Percentiles rank a stretch among this genome's conserved stretches.
Evolutionary conservation across 1,284 basidiomycete species (phyloP).

Genomic region (Cutaneotrichosporon cavernicola): DNA sequence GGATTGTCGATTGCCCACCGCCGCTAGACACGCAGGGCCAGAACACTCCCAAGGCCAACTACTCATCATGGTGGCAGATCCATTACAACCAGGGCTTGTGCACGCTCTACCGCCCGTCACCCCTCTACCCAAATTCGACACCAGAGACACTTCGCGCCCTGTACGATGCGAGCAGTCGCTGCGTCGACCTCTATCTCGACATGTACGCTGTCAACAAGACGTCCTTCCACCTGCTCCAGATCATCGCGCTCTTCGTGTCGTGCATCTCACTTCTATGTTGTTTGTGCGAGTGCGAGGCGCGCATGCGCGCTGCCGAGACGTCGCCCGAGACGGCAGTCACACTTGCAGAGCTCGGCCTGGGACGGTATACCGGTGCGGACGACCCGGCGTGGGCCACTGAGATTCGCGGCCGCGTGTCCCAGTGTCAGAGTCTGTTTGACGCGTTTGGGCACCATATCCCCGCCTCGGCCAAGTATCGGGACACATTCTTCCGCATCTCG

Average conservation of each 20-base stretch:
- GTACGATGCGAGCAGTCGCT: conserved; percentile 28
- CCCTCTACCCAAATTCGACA: conserved; percentile 33
- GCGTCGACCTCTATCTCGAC: conserved; percentile 36
- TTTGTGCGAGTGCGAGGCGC: conserved; percentile 38
- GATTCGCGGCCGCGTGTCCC: conserved; percentile 29
- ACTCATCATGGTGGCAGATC: conserved; percentile 33
- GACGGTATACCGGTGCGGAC: conserved; percentile 17
- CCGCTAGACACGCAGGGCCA: conserved; percentile 12
- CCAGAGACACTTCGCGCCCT: conserved; percentile 28
- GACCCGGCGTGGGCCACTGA: conserved; percentile 29
- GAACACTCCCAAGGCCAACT: conserved; percentile 23
- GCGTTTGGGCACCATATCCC: conserved; percentile 32
- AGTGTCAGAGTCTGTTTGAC: conserved; percentile 37
- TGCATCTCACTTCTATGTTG: conserved; percentile 40
- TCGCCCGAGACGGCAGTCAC: background rate
- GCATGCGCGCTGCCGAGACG: conserved; percentile 19
- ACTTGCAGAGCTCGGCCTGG: conserved; percentile 21
- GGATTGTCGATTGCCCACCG: conserved; percentile 28
- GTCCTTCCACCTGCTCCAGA: conserved; percentile 37
- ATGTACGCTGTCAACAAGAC: conserved; percentile 34
- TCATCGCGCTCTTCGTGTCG: conserved; percentile 33
- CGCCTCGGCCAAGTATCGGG: conserved; percentile 30
- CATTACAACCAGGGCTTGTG: conserved; percentile 35
- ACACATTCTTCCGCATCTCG: conserved; percentile 31
- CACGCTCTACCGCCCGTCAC: conserved; percentile 37